Percentiles rank a stretch among this genome's conserved stretches.
Conservation (phyloP, 768 basidiomycete genomes). For the Trametes gibbosa region DNA sequence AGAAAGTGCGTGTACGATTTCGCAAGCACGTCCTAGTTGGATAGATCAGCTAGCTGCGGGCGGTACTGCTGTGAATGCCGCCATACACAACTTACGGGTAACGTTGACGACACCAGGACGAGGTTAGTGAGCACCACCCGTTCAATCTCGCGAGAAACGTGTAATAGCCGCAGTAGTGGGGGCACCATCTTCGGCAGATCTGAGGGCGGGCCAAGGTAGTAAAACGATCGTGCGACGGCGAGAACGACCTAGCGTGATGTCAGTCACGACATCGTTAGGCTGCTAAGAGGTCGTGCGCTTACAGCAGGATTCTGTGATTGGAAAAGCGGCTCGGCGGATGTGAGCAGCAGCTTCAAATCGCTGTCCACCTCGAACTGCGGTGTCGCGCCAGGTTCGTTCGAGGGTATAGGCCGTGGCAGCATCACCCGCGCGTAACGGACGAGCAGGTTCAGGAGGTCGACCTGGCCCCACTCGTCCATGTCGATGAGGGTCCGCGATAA, state of each 20-base stretch:
- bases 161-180: conserved; percentile 74
- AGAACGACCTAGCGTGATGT: conserved; percentile 63
- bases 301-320: conserved; percentile 89
- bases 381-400: conserved; percentile 25
- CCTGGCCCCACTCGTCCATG: conserved; percentile 96
- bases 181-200: conserved; percentile 55
- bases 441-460: conserved; percentile 73
- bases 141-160: conserved; percentile 67
- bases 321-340: conserved; percentile 72
- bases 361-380: conserved; percentile 63
- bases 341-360: conserved; percentile 75
- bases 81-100: conserved; percentile 51
- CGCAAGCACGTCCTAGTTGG: conserved; percentile 58
- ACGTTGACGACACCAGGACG: conserved; percentile 55
- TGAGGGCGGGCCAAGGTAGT: conserved; percentile 65
- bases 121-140: conserved; percentile 74
- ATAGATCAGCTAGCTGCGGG: not conserved
- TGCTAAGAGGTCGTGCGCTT: conserved; percentile 26
- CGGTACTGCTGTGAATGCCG: not conserved
- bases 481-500: conserved; percentile 84
- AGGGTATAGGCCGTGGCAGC: conserved; percentile 60
- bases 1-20: conserved; percentile 65
- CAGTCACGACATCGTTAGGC: not conserved
- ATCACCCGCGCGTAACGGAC: conserved; percentile 81
- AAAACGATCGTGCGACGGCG: conserved; percentile 69